These are phyloP conservation scores for Pythium angustatum DNA, from an alignment of 352 stramenopile species.

Conservation along the genomic window DNA sequence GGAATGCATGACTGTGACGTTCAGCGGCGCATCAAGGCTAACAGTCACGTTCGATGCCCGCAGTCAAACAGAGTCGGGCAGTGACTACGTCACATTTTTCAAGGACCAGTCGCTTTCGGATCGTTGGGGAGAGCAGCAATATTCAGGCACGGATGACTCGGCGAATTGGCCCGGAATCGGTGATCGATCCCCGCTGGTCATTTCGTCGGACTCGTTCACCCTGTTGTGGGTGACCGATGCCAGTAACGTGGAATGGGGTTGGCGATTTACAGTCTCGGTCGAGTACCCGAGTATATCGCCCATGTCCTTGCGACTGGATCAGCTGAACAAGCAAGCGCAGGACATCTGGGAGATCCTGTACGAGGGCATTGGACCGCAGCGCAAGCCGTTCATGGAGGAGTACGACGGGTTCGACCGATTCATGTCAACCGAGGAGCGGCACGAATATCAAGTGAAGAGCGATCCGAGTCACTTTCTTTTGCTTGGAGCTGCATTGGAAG, in stretches of 20 bases:
- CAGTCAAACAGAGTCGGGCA: conserved; percentile 63
- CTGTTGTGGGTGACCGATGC: conserved; percentile 85
- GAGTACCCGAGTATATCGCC: conserved; percentile 57
- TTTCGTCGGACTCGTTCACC: conserved; percentile 75
- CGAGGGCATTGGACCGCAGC: conserved; percentile 53
- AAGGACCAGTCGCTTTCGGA: conserved; percentile 74
- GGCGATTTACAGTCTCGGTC: conserved; percentile 74
- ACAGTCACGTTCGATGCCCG: conserved; percentile 74
- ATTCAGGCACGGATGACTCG: conserved; percentile 59
- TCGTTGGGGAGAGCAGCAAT: conserved; percentile 63
- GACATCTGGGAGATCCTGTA: conserved; percentile 72
- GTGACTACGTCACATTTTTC: conserved; percentile 86
- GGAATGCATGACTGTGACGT: conserved; percentile 82
- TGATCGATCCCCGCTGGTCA: conserved; percentile 64
- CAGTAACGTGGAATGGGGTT: conserved; percentile 89
- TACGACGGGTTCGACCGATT: conserved; percentile 57
- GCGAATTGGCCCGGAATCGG: conserved; percentile 82
- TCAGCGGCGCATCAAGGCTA: conserved; percentile 60
- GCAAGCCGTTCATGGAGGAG: conserved; percentile 38
- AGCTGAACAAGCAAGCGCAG: conserved; percentile 61
- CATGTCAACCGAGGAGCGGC: neutral
- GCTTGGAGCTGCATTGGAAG: neutral
- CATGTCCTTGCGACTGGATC: conserved; percentile 42
- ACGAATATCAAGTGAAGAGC: conserved; percentile 1
- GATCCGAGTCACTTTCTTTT: conserved; percentile 6